These are phyloP conservation scores for Apophysomyces sp. DNA, from an alignment of 371 early-diverging fungal species.

Conservation along the genomic window DNA sequence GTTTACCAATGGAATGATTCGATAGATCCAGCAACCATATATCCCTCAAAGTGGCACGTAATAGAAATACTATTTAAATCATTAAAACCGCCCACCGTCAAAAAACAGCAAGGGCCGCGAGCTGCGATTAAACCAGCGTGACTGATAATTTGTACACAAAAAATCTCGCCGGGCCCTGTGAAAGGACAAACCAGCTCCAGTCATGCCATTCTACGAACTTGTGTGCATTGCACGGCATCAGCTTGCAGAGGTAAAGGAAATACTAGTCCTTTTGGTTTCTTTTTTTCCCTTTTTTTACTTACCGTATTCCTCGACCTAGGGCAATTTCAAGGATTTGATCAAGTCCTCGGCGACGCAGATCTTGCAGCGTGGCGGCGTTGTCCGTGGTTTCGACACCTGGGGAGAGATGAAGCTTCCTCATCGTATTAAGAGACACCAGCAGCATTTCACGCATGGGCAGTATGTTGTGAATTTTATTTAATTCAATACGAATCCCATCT, in stretches of 20 bases:
- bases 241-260: slow-evolving; percentile 46
- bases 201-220: slow-evolving; percentile 72
- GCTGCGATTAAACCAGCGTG: too few relatives aligned
- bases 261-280: too few relatives aligned
- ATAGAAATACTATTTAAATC: too few relatives aligned
- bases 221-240: slow-evolving; percentile 66
- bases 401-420: slow-evolving; percentile 63
- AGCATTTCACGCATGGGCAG: slow-evolving; percentile 64
- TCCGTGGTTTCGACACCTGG: slow-evolving; percentile 70
- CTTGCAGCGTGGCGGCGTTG: slow-evolving; percentile 76
- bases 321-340: slow-evolving; percentile 64
- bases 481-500: too few relatives aligned
- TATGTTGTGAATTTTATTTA: too few relatives aligned
- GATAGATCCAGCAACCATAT: too few relatives aligned
- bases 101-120: too few relatives aligned
- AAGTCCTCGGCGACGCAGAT: slow-evolving; percentile 68
- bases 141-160: too few relatives aligned
- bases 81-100: too few relatives aligned
- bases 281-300: too few relatives aligned
- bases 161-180: neutral
- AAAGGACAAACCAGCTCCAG: neutral
- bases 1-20: too few relatives aligned
- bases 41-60: too few relatives aligned
- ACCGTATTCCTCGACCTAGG: slow-evolving; percentile 25
- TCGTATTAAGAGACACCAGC: slow-evolving; percentile 69